Evolutionary conservation across 2,329 filamentous ascomycete genomes (phyloP), one percentile per base, ranked within the genome.

Genomic region (Hypocrella siamensis): DNA sequence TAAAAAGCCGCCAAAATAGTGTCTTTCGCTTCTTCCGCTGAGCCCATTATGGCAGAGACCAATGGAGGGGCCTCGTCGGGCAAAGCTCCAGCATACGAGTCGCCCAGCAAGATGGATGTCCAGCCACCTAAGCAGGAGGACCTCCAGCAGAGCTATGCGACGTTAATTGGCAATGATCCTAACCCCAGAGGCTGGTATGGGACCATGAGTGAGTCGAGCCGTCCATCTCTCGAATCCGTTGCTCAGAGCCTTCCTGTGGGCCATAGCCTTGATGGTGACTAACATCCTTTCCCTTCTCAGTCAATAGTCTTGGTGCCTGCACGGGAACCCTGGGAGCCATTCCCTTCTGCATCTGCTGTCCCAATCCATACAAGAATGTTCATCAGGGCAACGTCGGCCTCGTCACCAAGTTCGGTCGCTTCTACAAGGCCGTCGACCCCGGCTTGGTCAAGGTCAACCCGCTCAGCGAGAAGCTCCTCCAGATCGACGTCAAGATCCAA

Each of bases 401-500:
- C 28, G 79, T 98, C 52, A 93, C 86, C 49, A 92, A 88, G 58
- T 98, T 98, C 44, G 90, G 90, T 48, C 69, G 77, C 41, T 96
- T 98, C 61, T 83, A 93, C 57, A 81, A 86, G 56, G 85, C 90
- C 9, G 88, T 96, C 42, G 90, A 98, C 54, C 90, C 90, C 3
- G 90, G 90, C 53, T 76, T 98, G 19, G 84, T 96, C 57, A 93
- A 93, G 65, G 77, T 98, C 66, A 98, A 98, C 62, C 88, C 88
- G 3, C 74, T 96, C 33, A 88, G 80, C 47, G 90, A 98, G 65
- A 73, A 68, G 36, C 69, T 98, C 26, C 78, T 84, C 44, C 83
- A 92, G 47, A 79, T 98, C 51, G 90, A 98, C 55, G 90, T 98
- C 61, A 98, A 96, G 75, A 94, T 96, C 46, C 90, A 98, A 62